Conservation (phyloP, 2,329 filamentous ascomycete genomes). For the Blumeriella jaapii region DNA sequence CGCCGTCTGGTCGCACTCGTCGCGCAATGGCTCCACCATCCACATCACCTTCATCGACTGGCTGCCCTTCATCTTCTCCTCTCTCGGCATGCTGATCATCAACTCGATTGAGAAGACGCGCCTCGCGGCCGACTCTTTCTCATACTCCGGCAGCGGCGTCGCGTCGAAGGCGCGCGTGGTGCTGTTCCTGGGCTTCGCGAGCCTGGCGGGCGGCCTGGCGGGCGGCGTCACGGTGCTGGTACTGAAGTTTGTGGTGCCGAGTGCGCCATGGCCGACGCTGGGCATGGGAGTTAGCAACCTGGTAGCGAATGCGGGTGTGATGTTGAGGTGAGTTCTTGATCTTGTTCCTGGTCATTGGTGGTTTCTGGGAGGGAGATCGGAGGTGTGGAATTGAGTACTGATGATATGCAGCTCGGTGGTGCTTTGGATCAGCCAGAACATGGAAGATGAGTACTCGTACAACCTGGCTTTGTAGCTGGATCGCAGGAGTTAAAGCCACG, state of each 20-base stretch:
- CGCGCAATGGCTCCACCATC: conserved; percentile 45
- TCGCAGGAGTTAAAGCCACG: too few relatives aligned
- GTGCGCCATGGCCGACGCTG: conserved; percentile 46
- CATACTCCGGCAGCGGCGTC: conserved; percentile 50
- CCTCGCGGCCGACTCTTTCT: conserved; percentile 50
- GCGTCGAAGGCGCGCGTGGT: conserved; percentile 60
- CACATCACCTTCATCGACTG: conserved; percentile 60
- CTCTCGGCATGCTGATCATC: conserved; percentile 59
- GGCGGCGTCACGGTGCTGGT: conserved; percentile 58
- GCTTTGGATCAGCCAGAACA: conserved; percentile 59
- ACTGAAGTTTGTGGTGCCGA: conserved; percentile 49
- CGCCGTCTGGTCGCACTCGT: conserved; percentile 53
- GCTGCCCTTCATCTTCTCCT: conserved; percentile 56
- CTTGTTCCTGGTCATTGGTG: too few relatives aligned
- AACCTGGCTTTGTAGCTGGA: conserved; percentile 44
- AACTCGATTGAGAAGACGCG: conserved; percentile 58
- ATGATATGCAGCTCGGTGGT: conserved; percentile 42
- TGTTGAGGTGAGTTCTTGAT: conserved; percentile 44
- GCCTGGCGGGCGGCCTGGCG: conserved; percentile 55
- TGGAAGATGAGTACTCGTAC: conserved; percentile 62
- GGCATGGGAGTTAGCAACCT: conserved; percentile 56
- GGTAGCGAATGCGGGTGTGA: conserved; percentile 52
- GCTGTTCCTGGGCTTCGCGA: conserved; percentile 54
- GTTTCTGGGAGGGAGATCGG: background rate
- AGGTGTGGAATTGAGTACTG: conserved; percentile 6